These are phyloP conservation scores for Phylloporus sp. DNA, from an alignment of 768 basidiomycete species.

Conservation along the genomic window DNA sequence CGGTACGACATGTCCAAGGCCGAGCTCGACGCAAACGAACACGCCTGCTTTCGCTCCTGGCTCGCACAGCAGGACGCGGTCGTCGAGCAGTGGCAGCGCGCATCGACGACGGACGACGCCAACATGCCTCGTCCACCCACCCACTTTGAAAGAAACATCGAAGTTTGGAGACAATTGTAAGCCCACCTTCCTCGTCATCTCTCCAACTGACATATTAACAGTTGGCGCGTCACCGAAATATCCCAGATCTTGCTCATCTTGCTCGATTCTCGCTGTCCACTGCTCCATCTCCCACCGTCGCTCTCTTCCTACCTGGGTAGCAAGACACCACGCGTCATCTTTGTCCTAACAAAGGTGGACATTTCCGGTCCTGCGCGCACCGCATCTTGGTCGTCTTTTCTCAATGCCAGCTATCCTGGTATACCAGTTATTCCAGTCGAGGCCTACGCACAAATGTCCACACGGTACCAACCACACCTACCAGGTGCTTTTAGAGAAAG, in stretches of 20 bases:
- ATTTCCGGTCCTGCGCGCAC: slow-evolving; percentile 66
- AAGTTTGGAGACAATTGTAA: slow-evolving; percentile 92
- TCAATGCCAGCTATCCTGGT: slow-evolving; percentile 49
- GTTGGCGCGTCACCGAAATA: slow-evolving; percentile 92
- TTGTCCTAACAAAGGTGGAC: slow-evolving; percentile 87
- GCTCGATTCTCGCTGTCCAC: slow-evolving; percentile 85
- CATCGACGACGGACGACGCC: slow-evolving; percentile 11
- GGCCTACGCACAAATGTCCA: slow-evolving; percentile 59
- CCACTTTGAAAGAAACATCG: slow-evolving; percentile 84
- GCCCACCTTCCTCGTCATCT: slow-evolving; percentile 25
- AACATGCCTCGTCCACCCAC: slow-evolving; percentile 61
- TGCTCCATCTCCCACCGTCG: slow-evolving; percentile 80
- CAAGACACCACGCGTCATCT: slow-evolving; percentile 38
- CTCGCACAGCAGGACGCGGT: slow-evolving; percentile 55
- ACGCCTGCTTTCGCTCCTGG: slow-evolving; percentile 80
- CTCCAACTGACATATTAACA: slow-evolving; percentile 25
- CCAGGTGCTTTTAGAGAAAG: slow-evolving; percentile 58
- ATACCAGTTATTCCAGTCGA: slow-evolving; percentile 69
- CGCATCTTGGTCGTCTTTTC: slow-evolving; percentile 59
- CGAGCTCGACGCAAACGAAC: slow-evolving; percentile 88
- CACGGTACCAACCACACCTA: slow-evolving; percentile 58
- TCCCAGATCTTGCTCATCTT: slow-evolving; percentile 85
- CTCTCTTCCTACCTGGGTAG: slow-evolving; percentile 55
- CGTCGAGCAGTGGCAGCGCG: slow-evolving; percentile 48
- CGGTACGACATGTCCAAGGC: slow-evolving; percentile 79